Evolutionary conservation across 345 rosid species (phyloP).

Genomic region (Noccaea bulbosa): DNA sequence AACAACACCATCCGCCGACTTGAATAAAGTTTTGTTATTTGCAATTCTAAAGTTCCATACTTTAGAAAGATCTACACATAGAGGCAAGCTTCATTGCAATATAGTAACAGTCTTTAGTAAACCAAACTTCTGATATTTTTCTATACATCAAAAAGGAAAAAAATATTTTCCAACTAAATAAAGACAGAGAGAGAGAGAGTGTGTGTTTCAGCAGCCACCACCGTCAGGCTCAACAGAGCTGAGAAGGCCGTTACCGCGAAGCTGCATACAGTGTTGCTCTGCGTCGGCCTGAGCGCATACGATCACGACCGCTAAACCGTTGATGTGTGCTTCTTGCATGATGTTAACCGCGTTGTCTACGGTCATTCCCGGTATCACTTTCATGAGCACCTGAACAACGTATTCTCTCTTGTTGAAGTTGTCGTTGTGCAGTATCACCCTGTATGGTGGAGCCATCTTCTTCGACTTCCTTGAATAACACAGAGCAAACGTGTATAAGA

Average conservation of each 20-base stretch:
- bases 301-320: slow-evolving; percentile 86
- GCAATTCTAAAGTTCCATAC: slow-evolving; percentile 17
- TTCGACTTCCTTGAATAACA: slow-evolving; percentile 63
- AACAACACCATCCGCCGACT: slow-evolving; percentile 24
- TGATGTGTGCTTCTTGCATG: slow-evolving; percentile 97
- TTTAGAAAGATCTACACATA: background rate
- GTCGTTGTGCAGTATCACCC: slow-evolving; percentile 87
- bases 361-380: slow-evolving; percentile 94
- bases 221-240: slow-evolving; percentile 95
- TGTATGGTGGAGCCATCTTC: slow-evolving; percentile 84
- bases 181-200: background rate
- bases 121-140: slow-evolving; percentile 31
- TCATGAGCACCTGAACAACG: slow-evolving; percentile 94
- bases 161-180: slow-evolving; percentile 16
- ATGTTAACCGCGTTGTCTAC: slow-evolving; percentile 91
- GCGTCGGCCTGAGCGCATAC: slow-evolving; percentile 93
- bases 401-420: slow-evolving; percentile 89
- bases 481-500: background rate
- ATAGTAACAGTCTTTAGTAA: slow-evolving; percentile 38
- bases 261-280: slow-evolving; percentile 93
- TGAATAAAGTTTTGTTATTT: slow-evolving; percentile 35
- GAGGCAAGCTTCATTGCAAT: slow-evolving; percentile 27
- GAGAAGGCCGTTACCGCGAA: slow-evolving; percentile 89
- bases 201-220: slow-evolving; percentile 69
- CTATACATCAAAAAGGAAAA: slow-evolving; percentile 32